phyloP scores from a whole-genome alignment of 129 eudicot species.

The Lactuca saligna region DNA sequence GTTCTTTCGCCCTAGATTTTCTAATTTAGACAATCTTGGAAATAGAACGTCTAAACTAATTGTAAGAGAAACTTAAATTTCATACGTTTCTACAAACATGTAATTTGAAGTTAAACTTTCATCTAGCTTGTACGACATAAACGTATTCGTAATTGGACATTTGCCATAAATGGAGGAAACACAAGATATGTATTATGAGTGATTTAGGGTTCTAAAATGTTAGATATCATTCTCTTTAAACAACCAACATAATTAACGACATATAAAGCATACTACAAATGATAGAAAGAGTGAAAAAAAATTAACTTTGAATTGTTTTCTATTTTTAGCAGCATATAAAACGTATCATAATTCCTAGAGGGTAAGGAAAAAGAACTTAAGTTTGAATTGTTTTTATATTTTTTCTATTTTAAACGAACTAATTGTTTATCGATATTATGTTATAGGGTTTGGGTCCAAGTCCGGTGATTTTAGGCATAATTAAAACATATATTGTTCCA shows the following conservation, averaged over 20 bases:
- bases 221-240: not conserved
- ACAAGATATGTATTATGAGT: not conserved
- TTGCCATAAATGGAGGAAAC: not conserved
- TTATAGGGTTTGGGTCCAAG: no score
- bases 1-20: not conserved
- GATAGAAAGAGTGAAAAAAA: not conserved
- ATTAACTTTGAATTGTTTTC: not conserved
- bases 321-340: no score
- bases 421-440: no score
- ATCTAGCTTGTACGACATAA: slow-evolving; percentile 9
- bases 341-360: no score
- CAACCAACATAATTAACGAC: not conserved
- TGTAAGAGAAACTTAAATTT: not conserved
- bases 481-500: no score
- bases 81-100: not conserved
- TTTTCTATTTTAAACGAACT: no score
- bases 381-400: no score
- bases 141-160: not conserved
- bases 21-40: not conserved
- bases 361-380: no score
- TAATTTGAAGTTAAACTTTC: not conserved
- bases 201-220: not conserved
- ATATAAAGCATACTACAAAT: not conserved
- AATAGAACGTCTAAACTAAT: not conserved
- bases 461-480: no score